phyloP scores from a whole-genome alignment of 805 yeast genomes.

The Wickerhamiella brachini region DNA sequence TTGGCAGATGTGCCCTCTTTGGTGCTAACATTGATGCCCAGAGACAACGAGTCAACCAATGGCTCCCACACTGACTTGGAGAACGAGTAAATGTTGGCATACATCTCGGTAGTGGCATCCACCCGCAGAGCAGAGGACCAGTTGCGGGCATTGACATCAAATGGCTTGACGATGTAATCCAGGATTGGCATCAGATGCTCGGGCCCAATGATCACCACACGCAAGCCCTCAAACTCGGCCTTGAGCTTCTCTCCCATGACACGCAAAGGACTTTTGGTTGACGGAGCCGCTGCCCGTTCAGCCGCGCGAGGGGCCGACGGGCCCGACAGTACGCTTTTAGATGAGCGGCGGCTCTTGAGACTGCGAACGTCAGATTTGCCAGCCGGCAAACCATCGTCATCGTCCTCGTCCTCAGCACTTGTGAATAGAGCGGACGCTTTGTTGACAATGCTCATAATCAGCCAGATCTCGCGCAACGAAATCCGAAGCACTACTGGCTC shows the following conservation, averaged over 20 bases:
- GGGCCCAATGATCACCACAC: conserved; percentile 78
- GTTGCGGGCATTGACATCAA: conserved; percentile 52
- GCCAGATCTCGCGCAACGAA: conserved; percentile 71
- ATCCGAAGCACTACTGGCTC: conserved; percentile 74
- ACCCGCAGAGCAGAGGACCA: conserved; percentile 81
- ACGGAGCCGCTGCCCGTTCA: not conserved
- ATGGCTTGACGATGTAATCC: conserved; percentile 61
- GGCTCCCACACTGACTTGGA: conserved; percentile 94
- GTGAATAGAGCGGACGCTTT: conserved; percentile 35
- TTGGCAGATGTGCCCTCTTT: conserved; percentile 32
- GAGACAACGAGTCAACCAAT: conserved; percentile 72
- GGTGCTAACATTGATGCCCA: conserved; percentile 55
- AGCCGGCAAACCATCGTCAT: conserved; percentile 3
- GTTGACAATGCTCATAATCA: conserved; percentile 63
- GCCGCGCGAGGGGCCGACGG: no score
- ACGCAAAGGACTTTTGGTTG: not conserved
- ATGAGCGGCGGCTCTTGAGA: conserved; percentile 8
- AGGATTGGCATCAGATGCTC: conserved; percentile 80
- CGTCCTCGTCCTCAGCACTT: conserved; percentile 1
- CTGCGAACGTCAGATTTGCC: not conserved
- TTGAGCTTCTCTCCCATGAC: conserved; percentile 50
- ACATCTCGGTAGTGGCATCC: conserved; percentile 48
- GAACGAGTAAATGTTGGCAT: conserved; percentile 70
- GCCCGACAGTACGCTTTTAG: conserved; percentile 1
- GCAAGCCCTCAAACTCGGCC: conserved; percentile 57